Evolutionary conservation across 805 yeast genomes (phyloP), one percentile per base, ranked within the genome.

Genomic region (Limtongia smithiae): DNA sequence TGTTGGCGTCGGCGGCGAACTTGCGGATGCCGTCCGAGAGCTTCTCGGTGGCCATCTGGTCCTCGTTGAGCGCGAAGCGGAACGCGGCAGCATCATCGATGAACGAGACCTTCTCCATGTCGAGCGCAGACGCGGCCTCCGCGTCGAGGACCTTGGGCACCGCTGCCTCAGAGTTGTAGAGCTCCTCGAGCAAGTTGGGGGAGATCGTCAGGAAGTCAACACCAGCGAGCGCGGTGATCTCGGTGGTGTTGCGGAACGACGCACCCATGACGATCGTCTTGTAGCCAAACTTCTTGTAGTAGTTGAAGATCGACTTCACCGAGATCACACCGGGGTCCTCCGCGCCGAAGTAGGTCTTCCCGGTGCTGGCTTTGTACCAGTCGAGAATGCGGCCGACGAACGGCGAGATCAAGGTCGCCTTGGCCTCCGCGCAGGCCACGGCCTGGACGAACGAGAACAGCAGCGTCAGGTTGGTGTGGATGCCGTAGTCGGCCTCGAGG

Each of bases 251-350:
- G 82, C 99, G 91, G 89, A 93, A 91, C 53, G 97, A 91, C 54
- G 99, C 99, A 74, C 98, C 99, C 99, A 93, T 93, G 68, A 93
- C 97, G 68, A 93, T 90, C 71, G 99, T 93, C 65, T 91, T 79
- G 82, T 93, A 93, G 63, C 83, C 91, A 73, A 72, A 87, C 77
- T 91, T 91, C 83, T 93, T 93, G 85, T 93, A 93, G 82, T 93
- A 93, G 85, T 90, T 85, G 86, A 71, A 93, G 72, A 93, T 93
- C 55, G 68, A 69, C 73, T 82, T 83, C 64, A 93, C 98, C 37
- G 96, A 87, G 44, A 75, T 44, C 55, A 93, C 97, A 84, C 99
- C 99, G 61, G 99, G 98, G 73, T 93, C 97, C 60, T 81, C 75
- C 64, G 79, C 86, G 61, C 78, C 77, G 46, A 80, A 74, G 81